Evolutionary conservation across 2,329 filamentous ascomycete species (phyloP).

Genomic region (Setomelanomma holmii): DNA sequence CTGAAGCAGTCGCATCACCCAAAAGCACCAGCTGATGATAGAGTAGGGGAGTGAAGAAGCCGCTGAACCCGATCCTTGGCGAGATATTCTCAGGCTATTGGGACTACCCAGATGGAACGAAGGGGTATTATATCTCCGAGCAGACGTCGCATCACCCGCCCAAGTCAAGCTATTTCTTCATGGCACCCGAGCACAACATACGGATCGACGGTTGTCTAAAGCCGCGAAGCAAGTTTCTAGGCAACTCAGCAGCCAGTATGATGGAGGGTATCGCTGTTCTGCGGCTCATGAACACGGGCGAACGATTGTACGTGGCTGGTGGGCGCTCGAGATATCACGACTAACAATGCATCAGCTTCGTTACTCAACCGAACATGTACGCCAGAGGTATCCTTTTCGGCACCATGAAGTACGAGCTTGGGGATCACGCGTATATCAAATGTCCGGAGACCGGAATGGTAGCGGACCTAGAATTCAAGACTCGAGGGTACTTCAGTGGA

Average conservation of each 20-base stretch:
- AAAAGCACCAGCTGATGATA: conserved; percentile 32
- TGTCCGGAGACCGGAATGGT: conserved; percentile 87
- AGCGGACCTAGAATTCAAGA: conserved; percentile 97
- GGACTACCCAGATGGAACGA: conserved; percentile 84
- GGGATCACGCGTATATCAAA: conserved; percentile 90
- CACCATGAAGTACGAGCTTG: conserved; percentile 99
- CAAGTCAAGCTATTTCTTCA: conserved; percentile 99
- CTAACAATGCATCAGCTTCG: conserved; percentile 63
- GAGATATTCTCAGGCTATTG: conserved; percentile 96
- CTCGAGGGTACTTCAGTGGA: conserved; percentile 95
- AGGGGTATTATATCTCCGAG: conserved; percentile 94
- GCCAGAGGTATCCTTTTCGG: conserved; percentile 95
- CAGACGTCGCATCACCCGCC: conserved; percentile 98
- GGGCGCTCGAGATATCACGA: neutral
- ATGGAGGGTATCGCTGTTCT: conserved; percentile 97
- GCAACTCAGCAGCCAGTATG: conserved; percentile 95
- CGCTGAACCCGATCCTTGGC: conserved; percentile 93
- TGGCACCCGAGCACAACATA: conserved; percentile 92
- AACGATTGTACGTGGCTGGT: conserved; percentile 76
- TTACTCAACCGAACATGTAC: conserved; percentile 99
- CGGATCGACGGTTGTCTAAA: conserved; percentile 96
- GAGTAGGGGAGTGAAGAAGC: conserved; percentile 92
- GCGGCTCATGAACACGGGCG: conserved; percentile 81
- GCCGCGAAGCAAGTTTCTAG: conserved; percentile 91
- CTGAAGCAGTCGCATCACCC: conserved; percentile 2